Percentiles rank a stretch among this genome's conserved stretches.
phyloP scores from a whole-genome alignment of 2,329 filamentous ascomycete species.

The Microcyclosporella mali region DNA sequence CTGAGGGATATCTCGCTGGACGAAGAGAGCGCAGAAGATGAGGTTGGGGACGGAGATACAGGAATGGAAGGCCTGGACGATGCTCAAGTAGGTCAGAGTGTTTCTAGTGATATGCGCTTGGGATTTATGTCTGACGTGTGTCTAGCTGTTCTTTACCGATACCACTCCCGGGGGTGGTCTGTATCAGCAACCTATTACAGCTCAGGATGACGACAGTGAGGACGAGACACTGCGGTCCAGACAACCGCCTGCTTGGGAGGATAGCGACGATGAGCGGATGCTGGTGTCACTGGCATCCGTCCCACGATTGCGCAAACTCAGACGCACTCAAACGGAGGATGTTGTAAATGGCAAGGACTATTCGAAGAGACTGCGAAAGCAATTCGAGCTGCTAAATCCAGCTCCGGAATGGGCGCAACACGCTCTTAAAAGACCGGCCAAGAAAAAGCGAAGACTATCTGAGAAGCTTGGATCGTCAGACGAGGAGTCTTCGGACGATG shows the following conservation, averaged over 20 bases:
- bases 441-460: conserved; percentile 44
- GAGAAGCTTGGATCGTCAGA: conserved; percentile 32
- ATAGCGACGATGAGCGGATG: conserved; percentile 90
- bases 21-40: conserved; percentile 46
- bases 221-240: conserved; percentile 33
- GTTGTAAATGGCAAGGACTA: conserved; percentile 83
- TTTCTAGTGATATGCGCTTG: not conserved
- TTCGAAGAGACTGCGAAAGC: conserved; percentile 67
- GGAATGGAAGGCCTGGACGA: conserved; percentile 63
- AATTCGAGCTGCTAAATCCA: conserved; percentile 57
- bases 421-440: conserved; percentile 35
- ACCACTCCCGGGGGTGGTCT: conserved; percentile 46
- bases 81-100: conserved; percentile 52
- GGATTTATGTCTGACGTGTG: conserved; percentile 15
- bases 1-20: conserved; percentile 53
- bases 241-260: conserved; percentile 69
- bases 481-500: conserved; percentile 38
- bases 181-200: conserved; percentile 37
- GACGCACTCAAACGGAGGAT: conserved; percentile 76
- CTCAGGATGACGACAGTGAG: conserved; percentile 38
- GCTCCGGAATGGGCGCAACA: conserved; percentile 56
- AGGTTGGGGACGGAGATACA: conserved; percentile 24
- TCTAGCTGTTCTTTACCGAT: conserved; percentile 73
- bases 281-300: conserved; percentile 73
- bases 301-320: conserved; percentile 72